Conservation (phyloP, 2,329 filamentous ascomycete genomes). For the Sclerotinia spermophila region DNA sequence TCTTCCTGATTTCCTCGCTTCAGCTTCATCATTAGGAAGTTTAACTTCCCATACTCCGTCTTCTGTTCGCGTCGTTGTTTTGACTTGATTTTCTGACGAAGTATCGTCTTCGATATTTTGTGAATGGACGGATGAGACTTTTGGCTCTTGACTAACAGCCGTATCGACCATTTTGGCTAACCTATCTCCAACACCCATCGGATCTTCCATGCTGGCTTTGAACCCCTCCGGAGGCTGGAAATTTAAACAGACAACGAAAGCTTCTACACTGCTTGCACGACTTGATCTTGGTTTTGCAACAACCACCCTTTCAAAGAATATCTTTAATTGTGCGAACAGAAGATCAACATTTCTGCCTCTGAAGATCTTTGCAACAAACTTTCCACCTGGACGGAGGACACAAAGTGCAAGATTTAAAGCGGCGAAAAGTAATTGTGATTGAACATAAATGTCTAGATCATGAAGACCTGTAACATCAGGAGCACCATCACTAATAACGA, state of each 20-base stretch:
- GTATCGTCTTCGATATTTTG: constrained; percentile 46
- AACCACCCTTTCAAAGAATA: constrained; percentile 82
- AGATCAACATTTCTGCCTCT: constrained; percentile 92
- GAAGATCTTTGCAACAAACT: constrained; percentile 98
- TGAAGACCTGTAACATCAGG: constrained; percentile 96
- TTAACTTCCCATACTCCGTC: constrained; percentile 32
- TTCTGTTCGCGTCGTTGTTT: constrained; percentile 20
- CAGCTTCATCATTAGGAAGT: constrained; percentile 36
- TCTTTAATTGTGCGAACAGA: constrained; percentile 87
- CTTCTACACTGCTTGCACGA: constrained; percentile 93
- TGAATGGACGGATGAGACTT: constrained; percentile 43
- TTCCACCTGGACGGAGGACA: constrained; percentile 86
- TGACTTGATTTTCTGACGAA: constrained; percentile 38
- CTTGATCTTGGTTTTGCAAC: constrained; percentile 93
- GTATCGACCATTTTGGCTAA: constrained; percentile 49
- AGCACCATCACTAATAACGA: constrained; percentile 92
- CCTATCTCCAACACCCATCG: constrained; percentile 61
- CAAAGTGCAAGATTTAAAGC: constrained; percentile 91
- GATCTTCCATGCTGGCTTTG: constrained; percentile 69
- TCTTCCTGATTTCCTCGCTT: constrained; percentile 46
- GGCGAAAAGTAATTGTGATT: constrained; percentile 90
- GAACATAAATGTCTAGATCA: constrained; percentile 96
- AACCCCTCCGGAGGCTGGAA: constrained; percentile 79
- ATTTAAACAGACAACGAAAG: constrained; percentile 91
- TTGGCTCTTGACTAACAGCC: constrained; percentile 41